Evolutionary conservation across 805 yeast species (phyloP).

Genomic region (Nakazawaea sp.): DNA sequence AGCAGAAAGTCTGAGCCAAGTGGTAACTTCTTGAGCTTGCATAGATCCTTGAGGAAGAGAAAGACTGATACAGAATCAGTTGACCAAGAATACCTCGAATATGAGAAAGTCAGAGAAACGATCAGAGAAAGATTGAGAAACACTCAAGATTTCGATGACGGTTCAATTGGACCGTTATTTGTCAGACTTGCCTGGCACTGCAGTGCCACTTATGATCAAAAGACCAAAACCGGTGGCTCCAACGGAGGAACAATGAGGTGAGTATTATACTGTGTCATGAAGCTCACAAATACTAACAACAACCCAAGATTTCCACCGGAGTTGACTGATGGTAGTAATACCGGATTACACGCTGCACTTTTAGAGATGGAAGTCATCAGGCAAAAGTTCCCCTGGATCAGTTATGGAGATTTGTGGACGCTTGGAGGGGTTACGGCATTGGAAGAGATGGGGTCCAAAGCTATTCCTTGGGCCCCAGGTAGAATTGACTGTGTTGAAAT

Average conservation of each 20-base stretch:
- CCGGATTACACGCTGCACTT: constrained; percentile 55
- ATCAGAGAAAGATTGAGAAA: constrained; percentile 25
- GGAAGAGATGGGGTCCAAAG: constrained; percentile 76
- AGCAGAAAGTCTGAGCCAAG: too few relatives aligned
- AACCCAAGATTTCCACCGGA: constrained; percentile 35
- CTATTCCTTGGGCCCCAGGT: constrained; percentile 78
- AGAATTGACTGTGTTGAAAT: constrained; percentile 51
- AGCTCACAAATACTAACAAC: not conserved
- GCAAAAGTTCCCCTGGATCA: constrained; percentile 58
- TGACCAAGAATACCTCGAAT: constrained; percentile 18
- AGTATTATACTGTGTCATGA: not conserved
- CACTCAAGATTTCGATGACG: constrained; percentile 51
- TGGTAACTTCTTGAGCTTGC: too few relatives aligned
- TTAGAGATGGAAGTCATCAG: constrained; percentile 50
- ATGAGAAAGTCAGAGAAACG: constrained; percentile 27
- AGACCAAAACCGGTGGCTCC: constrained; percentile 53
- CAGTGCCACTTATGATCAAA: constrained; percentile 70
- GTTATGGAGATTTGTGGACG: constrained; percentile 76
- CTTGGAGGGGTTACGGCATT: constrained; percentile 74
- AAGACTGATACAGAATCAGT: not conserved
- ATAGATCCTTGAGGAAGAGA: too few relatives aligned
- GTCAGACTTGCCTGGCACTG: constrained; percentile 85
- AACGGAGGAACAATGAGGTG: constrained; percentile 64
- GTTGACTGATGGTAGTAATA: constrained; percentile 52
- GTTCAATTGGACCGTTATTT: constrained; percentile 70